Evolutionary conservation across 306 rosid genomes (phyloP).

Genomic region (Castanea mollissima): DNA sequence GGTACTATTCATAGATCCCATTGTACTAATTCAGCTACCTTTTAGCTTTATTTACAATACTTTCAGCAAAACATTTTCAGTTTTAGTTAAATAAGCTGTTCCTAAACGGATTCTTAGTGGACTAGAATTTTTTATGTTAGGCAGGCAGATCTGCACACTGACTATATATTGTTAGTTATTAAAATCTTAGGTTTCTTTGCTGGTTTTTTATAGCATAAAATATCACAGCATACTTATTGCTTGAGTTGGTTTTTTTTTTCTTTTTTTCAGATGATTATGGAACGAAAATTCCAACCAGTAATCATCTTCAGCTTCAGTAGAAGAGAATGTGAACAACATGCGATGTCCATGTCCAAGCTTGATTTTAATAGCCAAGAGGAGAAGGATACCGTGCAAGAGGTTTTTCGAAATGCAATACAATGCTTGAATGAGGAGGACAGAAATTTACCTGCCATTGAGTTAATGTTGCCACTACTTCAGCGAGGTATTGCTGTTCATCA

Average conservation of each 20-base stretch:
- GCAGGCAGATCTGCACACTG: background rate
- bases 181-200: background rate
- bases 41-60: no score
- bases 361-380: slow-evolving; percentile 87
- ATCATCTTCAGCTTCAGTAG: slow-evolving; percentile 95
- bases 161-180: background rate
- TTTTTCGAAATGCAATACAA: slow-evolving; percentile 76
- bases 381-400: slow-evolving; percentile 73
- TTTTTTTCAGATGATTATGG: slow-evolving; percentile 86
- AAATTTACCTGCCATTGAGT: slow-evolving; percentile 87
- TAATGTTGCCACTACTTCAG: slow-evolving; percentile 90
- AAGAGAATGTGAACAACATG: slow-evolving; percentile 96
- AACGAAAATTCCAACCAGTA: slow-evolving; percentile 92
- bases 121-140: background rate
- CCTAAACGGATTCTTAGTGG: background rate
- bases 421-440: slow-evolving; percentile 96
- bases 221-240: background rate
- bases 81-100: no score
- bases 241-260: background rate
- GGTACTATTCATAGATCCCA: no score
- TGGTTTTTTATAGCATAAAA: background rate
- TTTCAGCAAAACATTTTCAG: no score
- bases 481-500: slow-evolving; percentile 99
- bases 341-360: slow-evolving; percentile 94
- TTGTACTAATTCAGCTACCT: no score